Percentiles rank a stretch among this genome's conserved stretches.
phyloP scores from a whole-genome alignment of 208 protist species.

The Acanthamoeba lugdunensis region DNA sequence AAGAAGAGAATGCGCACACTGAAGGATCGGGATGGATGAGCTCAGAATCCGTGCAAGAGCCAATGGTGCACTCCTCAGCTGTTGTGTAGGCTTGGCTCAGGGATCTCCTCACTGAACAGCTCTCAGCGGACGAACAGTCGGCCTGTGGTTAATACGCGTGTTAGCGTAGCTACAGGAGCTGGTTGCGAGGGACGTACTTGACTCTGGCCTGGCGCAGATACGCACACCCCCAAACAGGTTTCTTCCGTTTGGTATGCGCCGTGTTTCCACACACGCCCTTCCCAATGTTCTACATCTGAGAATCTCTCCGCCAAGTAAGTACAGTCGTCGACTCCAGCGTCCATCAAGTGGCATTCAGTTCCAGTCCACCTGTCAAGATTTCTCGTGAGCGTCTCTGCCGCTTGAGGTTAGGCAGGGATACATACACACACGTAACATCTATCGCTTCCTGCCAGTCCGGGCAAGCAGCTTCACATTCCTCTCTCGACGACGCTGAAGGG shows the following conservation, averaged over 20 bases:
- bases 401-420: neutral
- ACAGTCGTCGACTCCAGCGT: neutral
- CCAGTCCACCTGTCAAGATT: neutral
- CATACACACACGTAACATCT: neutral
- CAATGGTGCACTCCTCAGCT: too few relatives aligned
- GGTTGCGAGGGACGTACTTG: neutral
- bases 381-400: neutral
- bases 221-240: neutral
- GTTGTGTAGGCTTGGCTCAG: too few relatives aligned
- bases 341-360: neutral
- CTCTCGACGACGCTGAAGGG: neutral
- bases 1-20: neutral
- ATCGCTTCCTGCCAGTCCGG: neutral
- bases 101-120: too few relatives aligned
- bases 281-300: neutral
- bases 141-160: too few relatives aligned
- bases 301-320: neutral
- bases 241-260: neutral
- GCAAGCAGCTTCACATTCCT: neutral
- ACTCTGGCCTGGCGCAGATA: neutral
- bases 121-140: too few relatives aligned
- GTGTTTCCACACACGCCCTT: conserved; percentile 48
- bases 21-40: neutral
- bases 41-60: too few relatives aligned
- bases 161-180: too few relatives aligned